These are phyloP conservation scores for Quercus cerris DNA, from an alignment of 306 rosid genomes.

Conservation along the genomic window DNA sequence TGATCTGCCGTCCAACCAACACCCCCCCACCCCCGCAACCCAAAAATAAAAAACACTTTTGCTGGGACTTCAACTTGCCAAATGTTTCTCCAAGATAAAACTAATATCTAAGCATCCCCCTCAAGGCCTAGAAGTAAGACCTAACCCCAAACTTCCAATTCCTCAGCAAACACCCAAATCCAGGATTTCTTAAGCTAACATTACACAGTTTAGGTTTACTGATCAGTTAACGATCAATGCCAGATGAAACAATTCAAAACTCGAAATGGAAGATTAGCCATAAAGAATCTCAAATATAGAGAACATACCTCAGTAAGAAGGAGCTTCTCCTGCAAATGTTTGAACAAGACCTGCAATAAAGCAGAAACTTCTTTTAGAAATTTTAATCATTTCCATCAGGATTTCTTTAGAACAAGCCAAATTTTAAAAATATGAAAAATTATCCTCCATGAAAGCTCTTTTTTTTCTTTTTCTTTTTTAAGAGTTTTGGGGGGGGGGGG, in stretches of 20 bases:
- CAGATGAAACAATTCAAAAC: neutral
- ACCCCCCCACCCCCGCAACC: no score
- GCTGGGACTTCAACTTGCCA: neutral
- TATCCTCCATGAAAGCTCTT: no score
- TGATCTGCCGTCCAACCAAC: neutral
- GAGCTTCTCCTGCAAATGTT: constrained; percentile 94
- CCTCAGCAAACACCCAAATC: neutral
- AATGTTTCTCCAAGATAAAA: neutral
- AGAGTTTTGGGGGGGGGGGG: no score
- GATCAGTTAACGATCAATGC: neutral
- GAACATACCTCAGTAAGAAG: constrained; percentile 81
- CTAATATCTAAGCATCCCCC: neutral
- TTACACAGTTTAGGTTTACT: neutral
- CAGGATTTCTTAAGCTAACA: constrained; percentile 8
- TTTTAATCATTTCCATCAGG: neutral
- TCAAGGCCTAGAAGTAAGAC: neutral
- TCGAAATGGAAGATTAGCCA: neutral
- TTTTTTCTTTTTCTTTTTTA: no score
- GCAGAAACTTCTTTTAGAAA: constrained; percentile 8
- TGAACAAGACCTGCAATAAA: constrained; percentile 83
- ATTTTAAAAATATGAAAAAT: neutral
- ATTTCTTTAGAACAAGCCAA: neutral
- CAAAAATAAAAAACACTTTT: no score
- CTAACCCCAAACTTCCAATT: neutral
- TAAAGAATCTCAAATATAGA: neutral